phyloP scores from a whole-genome alignment of 257 asterid species.

The Capsicum pubescens region DNA sequence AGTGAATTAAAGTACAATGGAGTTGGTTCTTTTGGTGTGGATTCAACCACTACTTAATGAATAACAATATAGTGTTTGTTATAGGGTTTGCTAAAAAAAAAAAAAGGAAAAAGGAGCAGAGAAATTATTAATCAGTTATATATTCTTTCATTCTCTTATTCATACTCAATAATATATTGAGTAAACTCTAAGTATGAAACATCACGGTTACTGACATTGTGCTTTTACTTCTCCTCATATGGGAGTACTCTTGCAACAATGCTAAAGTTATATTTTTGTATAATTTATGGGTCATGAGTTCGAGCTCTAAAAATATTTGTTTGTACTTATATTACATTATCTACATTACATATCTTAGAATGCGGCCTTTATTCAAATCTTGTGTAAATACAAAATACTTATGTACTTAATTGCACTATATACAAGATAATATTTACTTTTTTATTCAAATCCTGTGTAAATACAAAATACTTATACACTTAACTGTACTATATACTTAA shows the following conservation, averaged over 20 bases:
- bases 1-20: neutral
- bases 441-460: neutral
- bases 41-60: conserved; percentile 12
- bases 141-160: neutral
- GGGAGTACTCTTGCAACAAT: neutral
- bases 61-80: neutral
- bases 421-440: too few species aligned
- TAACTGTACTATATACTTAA: too few species aligned
- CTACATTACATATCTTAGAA: too few species aligned
- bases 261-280: neutral
- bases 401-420: neutral
- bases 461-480: too few species aligned
- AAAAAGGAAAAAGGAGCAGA: neutral
- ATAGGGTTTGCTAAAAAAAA: neutral
- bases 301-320: neutral
- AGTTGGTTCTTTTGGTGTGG: conserved; percentile 27
- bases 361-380: neutral
- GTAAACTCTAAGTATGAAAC: neutral
- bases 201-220: neutral
- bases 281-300: neutral
- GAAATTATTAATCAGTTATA: neutral
- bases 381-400: neutral
- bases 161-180: neutral
- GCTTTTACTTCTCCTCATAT: neutral
- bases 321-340: neutral